Evolutionary conservation across 805 yeast species (phyloP).

Genomic region (Wickerhamiella azyma): DNA sequence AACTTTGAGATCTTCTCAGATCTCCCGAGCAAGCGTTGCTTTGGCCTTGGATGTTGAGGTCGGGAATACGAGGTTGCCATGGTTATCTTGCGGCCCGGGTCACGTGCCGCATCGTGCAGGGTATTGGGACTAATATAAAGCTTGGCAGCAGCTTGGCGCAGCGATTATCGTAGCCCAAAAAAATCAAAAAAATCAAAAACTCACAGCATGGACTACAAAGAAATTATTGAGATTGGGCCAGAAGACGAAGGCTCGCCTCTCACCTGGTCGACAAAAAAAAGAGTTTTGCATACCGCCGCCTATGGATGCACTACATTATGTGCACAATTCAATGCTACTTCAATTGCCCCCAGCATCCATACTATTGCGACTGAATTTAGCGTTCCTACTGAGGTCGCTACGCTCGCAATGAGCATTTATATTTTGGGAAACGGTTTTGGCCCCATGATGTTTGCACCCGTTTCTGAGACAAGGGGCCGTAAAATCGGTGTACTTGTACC

Average conservation of each 20-base stretch:
- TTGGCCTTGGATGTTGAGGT: too few relatives aligned
- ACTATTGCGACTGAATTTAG: conserved; percentile 34
- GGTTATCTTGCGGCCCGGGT: too few relatives aligned
- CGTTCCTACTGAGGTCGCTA: conserved; percentile 33
- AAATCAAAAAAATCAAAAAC: too few relatives aligned
- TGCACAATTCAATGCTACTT: conserved; percentile 41
- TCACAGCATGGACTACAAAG: neutral
- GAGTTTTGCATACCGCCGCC: conserved; percentile 29
- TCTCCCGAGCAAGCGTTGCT: too few relatives aligned
- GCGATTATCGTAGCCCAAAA: too few relatives aligned
- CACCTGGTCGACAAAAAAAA: conserved; percentile 38
- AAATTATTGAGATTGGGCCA: conserved; percentile 20
- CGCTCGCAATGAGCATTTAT: conserved; percentile 40
- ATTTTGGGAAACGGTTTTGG: conserved; percentile 51
- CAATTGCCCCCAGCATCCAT: conserved; percentile 38
- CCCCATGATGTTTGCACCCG: conserved; percentile 44
- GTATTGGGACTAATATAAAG: too few relatives aligned
- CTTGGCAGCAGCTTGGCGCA: too few relatives aligned
- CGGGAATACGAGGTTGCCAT: too few relatives aligned
- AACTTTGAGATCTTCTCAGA: too few relatives aligned
- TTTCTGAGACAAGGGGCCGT: conserved; percentile 45
- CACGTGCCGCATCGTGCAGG: too few relatives aligned
- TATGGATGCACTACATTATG: conserved; percentile 35
- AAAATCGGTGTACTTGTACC: conserved; percentile 38
- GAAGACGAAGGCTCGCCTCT: conserved; percentile 29